These are phyloP conservation scores for Gnetum montanum DNA, from an alignment of 75 land plant genomes.

Conservation along the genomic window DNA sequence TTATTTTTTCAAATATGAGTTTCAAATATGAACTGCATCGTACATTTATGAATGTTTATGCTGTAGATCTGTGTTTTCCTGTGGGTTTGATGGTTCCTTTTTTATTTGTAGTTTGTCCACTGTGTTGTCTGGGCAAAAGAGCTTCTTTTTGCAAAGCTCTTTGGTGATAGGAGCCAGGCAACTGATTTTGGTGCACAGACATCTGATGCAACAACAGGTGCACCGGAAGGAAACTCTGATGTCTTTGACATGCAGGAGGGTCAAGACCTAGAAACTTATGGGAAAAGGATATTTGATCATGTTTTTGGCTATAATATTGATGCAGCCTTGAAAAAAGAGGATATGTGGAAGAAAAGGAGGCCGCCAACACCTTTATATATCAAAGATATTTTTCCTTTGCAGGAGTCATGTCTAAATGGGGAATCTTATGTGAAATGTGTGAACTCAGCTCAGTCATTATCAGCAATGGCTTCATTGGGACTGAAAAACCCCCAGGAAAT, in stretches of 20 bases:
- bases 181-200: conserved; percentile 84
- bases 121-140: conserved; percentile 99
- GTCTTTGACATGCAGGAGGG: conserved; percentile 55
- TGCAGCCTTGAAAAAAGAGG: conserved; percentile 74
- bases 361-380: conserved; percentile 67
- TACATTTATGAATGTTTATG: no score
- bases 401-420: conserved; percentile 31
- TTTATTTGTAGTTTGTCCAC: conserved; percentile 92
- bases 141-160: conserved; percentile 82
- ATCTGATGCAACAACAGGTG: conserved; percentile 22
- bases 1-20: no score
- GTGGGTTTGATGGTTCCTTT: no score
- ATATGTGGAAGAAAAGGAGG: conserved; percentile 81
- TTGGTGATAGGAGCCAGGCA: conserved; percentile 88
- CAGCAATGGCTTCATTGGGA: conserved; percentile 80
- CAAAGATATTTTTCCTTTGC: conserved; percentile 28
- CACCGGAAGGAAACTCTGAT: conserved; percentile 41
- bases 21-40: no score
- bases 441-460: conserved; percentile 14
- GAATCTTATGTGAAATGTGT: conserved; percentile 4
- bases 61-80: no score
- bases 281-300: conserved; percentile 79
- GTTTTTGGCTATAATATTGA: conserved; percentile 96
- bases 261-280: conserved; percentile 64
- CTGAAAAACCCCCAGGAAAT: conserved; percentile 86